Evolutionary conservation across 768 basidiomycete species (phyloP).

Genomic region (Phylloporus arenicola): DNA sequence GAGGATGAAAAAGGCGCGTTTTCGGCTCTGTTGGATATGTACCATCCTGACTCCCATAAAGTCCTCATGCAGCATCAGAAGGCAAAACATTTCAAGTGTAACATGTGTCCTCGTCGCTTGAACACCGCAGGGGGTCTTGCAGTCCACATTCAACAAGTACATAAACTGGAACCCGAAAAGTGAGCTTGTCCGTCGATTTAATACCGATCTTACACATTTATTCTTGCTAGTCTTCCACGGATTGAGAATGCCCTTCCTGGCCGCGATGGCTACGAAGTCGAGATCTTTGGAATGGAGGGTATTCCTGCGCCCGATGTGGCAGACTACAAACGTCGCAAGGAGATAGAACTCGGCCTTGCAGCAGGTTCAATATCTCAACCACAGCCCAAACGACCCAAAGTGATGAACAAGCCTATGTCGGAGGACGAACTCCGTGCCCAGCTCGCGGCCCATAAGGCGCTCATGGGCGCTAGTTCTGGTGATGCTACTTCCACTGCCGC

Average conservation of each 20-base stretch:
- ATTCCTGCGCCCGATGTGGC: constrained; percentile 91
- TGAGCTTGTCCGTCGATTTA: constrained; percentile 14
- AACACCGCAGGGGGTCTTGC: constrained; percentile 98
- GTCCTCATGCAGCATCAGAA: constrained; percentile 99
- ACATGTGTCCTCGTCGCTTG: constrained; percentile 88
- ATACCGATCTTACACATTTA: constrained; percentile 9
- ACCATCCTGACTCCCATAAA: constrained; percentile 26
- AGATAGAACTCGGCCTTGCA: constrained; percentile 84
- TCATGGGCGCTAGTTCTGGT: constrained; percentile 66
- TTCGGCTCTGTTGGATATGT: background rate
- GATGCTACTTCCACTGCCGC: constrained; percentile 30
- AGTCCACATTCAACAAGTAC: constrained; percentile 97
- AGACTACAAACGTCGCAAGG: constrained; percentile 94
- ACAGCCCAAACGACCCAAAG: constrained; percentile 73
- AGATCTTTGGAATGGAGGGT: constrained; percentile 99
- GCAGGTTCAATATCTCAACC: constrained; percentile 80
- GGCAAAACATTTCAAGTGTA: constrained; percentile 98
- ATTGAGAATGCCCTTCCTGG: constrained; percentile 96
- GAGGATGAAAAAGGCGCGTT: constrained; percentile 94
- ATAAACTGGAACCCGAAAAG: constrained; percentile 95
- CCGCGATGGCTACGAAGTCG: constrained; percentile 95
- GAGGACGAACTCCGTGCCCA: constrained; percentile 84
- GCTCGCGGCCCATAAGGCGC: constrained; percentile 81
- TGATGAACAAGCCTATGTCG: constrained; percentile 69
- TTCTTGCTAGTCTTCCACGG: constrained; percentile 56